phyloP scores from a whole-genome alignment of 2,329 filamentous ascomycete species.

The Trichoderma aggressivum region DNA sequence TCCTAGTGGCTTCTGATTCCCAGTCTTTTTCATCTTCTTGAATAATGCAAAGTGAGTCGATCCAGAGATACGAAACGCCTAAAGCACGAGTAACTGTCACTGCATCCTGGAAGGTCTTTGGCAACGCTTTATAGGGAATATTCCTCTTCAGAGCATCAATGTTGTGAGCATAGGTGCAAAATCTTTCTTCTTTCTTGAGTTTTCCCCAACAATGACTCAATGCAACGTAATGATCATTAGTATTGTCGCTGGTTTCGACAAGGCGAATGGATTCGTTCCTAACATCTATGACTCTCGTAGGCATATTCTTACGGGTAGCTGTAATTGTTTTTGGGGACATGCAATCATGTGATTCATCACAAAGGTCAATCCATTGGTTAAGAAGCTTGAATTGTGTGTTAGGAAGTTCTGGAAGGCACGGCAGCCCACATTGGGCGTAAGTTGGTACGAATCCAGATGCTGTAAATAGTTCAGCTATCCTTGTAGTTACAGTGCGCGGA shows the following conservation, averaged over 20 bases:
- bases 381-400: neutral
- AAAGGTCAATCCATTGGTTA: neutral
- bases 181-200: neutral
- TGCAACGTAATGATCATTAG: neutral
- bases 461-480: neutral
- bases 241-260: neutral
- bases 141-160: neutral
- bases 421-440: neutral
- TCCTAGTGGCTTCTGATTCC: conserved; percentile 15
- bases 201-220: neutral
- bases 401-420: neutral
- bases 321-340: neutral
- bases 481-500: neutral
- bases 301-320: neutral
- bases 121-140: neutral
- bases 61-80: neutral
- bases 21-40: neutral
- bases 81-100: neutral
- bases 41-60: neutral
- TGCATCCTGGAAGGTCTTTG: neutral
- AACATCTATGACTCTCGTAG: neutral
- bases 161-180: neutral
- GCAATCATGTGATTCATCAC: neutral
- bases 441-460: neutral
- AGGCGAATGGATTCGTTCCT: neutral